Evolutionary conservation across 306 rosid species (phyloP), one percentile per base, ranked within the genome.

Genomic region (Nissolia schottii): DNA sequence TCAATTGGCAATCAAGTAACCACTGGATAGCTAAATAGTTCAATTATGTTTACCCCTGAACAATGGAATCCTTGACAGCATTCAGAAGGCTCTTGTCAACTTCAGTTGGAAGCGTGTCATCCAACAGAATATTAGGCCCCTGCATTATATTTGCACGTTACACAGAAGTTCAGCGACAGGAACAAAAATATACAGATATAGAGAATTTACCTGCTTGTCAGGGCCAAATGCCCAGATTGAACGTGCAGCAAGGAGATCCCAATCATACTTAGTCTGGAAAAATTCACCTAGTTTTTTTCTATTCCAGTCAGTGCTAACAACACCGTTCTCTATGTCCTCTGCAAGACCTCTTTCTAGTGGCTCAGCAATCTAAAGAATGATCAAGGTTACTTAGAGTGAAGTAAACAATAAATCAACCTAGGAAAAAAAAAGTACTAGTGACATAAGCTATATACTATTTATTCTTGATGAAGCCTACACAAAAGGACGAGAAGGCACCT

Each of bases 201-300:
- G 48, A 38, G 56, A 55, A 28, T 10, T 61, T 84, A 93, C 99
- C 96, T 89, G 99, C 85, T 91, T 91, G 77, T 94, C 97, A 70
- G 99, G 99, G 79, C 99, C 97, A 85, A 94, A 94, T 67, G 99
- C 97, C 99, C 97, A 94, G 71, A 94, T 94, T 64, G 99, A 91
- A 50, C 97, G 79, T 10, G 97, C 96, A 77, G 99, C 99, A 62
- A 94, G 99, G 55, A 94, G 92, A 82, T 94, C 99, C 99, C 97
- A 91, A 43, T 89, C 97, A 76, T 94, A 91, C 73, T 81, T 86
- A 28, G 97, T 87, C 87, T 94, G 96, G 81, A 94, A 94, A 84
- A 94, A 91, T 71, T 94, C 95, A 67, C 99, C 99, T 5, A 94
- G 85, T 80, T 88, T 90, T 77, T 92, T 94, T 57, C 89, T 76